A percentile compares a stretch with the other conserved stretches of the same genome.
These are phyloP conservation scores for Theobroma grandiflorum DNA, from an alignment of 441 rosid species.

Conservation along the genomic window DNA sequence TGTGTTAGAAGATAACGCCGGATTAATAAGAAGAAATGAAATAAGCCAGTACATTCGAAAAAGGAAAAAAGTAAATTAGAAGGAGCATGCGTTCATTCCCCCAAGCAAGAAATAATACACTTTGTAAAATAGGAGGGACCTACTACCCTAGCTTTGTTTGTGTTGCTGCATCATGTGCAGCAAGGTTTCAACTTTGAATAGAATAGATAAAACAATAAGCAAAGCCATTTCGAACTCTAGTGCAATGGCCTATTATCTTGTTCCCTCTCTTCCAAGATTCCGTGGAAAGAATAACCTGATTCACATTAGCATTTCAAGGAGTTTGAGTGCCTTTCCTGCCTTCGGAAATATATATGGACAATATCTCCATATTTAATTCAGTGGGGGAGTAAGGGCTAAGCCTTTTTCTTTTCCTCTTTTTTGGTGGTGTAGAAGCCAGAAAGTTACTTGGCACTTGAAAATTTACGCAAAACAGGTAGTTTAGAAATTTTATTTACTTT, in stretches of 20 bases:
- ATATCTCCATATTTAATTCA: background rate
- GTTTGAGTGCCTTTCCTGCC: background rate
- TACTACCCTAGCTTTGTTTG: background rate
- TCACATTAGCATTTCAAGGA: background rate
- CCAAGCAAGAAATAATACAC: no score
- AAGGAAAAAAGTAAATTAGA: no score
- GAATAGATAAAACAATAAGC: background rate
- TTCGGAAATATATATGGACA: background rate
- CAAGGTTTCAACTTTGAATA: background rate
- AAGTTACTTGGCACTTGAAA: slow-evolving; percentile 12
- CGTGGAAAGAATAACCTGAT: background rate
- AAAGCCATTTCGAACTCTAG: background rate
- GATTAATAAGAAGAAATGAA: no score
- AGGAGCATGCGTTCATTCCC: no score
- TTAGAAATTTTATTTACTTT: background rate
- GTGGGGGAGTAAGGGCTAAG: background rate
- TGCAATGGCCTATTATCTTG: background rate
- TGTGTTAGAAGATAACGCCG: no score
- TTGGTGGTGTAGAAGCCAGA: background rate
- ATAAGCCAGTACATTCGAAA: no score
- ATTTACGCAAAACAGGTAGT: background rate
- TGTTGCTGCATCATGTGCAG: background rate
- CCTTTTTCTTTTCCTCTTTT: background rate
- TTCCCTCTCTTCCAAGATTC: background rate
- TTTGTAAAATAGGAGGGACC: background rate